Percentiles rank a stretch among this genome's conserved stretches.
These are phyloP conservation scores for Agrostemma githago DNA, from an alignment of 148 eudicot species.

Conservation along the genomic window DNA sequence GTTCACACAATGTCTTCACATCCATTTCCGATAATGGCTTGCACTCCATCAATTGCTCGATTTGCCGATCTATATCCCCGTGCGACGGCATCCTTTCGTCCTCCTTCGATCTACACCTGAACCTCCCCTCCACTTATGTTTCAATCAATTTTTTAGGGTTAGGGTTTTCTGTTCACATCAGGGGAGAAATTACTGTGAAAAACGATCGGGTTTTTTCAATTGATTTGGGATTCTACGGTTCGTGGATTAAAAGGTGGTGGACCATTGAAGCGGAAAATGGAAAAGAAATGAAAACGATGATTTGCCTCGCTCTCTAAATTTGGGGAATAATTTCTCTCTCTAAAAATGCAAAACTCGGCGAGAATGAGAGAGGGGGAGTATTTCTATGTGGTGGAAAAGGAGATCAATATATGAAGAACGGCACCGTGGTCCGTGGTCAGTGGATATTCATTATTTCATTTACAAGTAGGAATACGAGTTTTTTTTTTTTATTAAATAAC, in stretches of 20 bases:
- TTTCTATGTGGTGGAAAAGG: no score
- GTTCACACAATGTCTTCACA: constrained; percentile 79
- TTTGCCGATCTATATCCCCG: constrained; percentile 84
- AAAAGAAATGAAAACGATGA: background rate
- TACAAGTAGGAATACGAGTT: no score
- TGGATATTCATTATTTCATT: no score
- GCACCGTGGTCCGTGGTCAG: no score
- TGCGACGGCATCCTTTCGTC: constrained; percentile 59
- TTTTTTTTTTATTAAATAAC: no score
- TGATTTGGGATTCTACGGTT: background rate
- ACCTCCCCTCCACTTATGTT: no score
- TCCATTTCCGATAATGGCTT: constrained; percentile 73
- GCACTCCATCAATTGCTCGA: constrained; percentile 89
- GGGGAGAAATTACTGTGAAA: background rate
- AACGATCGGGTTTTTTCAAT: background rate
- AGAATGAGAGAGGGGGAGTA: no score
- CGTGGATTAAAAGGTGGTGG: constrained; percentile 12
- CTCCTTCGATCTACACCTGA: background rate
- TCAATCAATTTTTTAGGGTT: constrained; percentile 19
- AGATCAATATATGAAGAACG: no score
- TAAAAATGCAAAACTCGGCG: no score
- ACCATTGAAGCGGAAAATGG: constrained; percentile 21
- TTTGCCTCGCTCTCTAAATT: constrained; percentile 5
- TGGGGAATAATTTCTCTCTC: no score
- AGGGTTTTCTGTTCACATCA: constrained; percentile 18